These are phyloP conservation scores for Suillus plorans DNA, from an alignment of 768 basidiomycete genomes.

Conservation along the genomic window DNA sequence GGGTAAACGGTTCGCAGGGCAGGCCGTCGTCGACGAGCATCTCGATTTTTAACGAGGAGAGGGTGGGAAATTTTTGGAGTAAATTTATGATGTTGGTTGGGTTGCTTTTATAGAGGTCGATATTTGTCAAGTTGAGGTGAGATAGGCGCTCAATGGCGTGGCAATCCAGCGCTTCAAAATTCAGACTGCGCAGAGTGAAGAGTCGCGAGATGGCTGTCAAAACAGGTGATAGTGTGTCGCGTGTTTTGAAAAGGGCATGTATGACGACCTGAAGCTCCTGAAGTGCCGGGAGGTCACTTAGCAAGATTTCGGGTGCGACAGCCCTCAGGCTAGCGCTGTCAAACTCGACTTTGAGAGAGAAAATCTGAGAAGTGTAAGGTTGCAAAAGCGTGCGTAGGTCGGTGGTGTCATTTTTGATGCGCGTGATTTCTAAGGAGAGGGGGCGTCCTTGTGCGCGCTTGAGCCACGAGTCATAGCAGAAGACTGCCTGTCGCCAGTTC, in stretches of 20 bases:
- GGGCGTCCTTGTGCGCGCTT: not conserved
- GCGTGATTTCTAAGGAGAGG: not conserved
- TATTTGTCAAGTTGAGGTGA: not conserved
- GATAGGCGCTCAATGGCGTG: not conserved
- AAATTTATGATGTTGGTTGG: too few species aligned
- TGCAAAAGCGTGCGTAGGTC: not conserved
- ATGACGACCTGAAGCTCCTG: not conserved
- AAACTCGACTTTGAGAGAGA: not conserved
- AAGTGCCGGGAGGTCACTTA: not conserved
- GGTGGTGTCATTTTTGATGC: not conserved
- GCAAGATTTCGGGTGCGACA: not conserved
- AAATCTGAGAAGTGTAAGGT: not conserved
- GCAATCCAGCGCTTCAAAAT: fast-evolving
- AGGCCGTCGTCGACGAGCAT: too few species aligned
- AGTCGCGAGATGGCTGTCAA: not conserved
- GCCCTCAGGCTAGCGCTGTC: not conserved
- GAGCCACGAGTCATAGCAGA: not conserved
- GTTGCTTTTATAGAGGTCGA: too few species aligned
- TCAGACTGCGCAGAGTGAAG: not conserved
- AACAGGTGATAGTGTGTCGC: not conserved
- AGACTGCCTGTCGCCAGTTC: not conserved
- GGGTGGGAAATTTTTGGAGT: too few species aligned
- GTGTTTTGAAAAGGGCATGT: not conserved
- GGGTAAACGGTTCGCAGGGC: too few species aligned
- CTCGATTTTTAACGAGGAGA: too few species aligned